Evolutionary conservation across 257 asterid genomes (phyloP).

Genomic region (Fraxinus cuspidata): DNA sequence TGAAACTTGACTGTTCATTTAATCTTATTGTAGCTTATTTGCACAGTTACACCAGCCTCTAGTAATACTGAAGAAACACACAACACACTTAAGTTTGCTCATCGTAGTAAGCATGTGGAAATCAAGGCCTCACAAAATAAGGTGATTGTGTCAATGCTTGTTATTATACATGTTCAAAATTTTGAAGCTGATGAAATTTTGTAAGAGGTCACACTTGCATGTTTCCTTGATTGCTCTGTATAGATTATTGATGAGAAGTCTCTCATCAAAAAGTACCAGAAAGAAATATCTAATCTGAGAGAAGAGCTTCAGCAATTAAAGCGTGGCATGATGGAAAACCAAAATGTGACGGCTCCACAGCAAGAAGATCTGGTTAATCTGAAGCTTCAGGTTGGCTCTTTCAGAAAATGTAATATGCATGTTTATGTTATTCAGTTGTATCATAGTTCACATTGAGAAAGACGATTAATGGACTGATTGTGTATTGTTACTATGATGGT

Average conservation of each 20-base stretch:
- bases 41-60: constrained; percentile 84
- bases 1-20: constrained; percentile 30
- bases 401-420: constrained; percentile 1
- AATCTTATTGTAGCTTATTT: constrained; percentile 64
- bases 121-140: constrained; percentile 67
- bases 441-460: not conserved
- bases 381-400: constrained; percentile 64
- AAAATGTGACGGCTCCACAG: constrained; percentile 46
- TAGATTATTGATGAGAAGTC: constrained; percentile 90
- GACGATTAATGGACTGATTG: constrained; percentile 5
- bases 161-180: constrained; percentile 9
- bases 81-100: constrained; percentile 80
- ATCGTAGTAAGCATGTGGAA: constrained; percentile 75
- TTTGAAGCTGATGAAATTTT: constrained; percentile 6
- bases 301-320: constrained; percentile 78
- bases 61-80: constrained; percentile 83
- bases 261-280: constrained; percentile 83
- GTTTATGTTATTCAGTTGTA: not conserved
- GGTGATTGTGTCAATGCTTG: constrained; percentile 36
- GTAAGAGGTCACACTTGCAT: constrained; percentile 17
- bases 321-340: constrained; percentile 76
- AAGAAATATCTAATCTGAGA: constrained; percentile 71
- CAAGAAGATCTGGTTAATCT: constrained; percentile 75
- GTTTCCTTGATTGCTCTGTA: constrained; percentile 20
- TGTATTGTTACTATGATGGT: not conserved